These are phyloP conservation scores for Chytriomyces sp. DNA, from an alignment of 192 early-diverging fungal species.

Conservation along the genomic window DNA sequence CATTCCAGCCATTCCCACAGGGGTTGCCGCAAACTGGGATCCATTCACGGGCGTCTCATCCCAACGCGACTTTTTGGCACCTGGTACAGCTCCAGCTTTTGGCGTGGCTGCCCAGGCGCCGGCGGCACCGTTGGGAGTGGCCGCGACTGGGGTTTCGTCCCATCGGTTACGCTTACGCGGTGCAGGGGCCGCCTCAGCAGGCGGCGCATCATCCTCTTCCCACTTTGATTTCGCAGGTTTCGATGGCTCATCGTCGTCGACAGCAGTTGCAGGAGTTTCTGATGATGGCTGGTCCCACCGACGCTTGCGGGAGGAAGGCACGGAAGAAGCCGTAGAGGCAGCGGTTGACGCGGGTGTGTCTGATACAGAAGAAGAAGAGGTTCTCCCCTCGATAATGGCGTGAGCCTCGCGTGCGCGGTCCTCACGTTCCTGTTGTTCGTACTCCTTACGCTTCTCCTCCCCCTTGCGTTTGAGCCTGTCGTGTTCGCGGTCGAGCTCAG, in stretches of 20 bases:
- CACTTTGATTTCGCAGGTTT: slow-evolving; percentile 52
- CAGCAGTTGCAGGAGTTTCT: not conserved
- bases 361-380: not conserved
- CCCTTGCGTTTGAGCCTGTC: slow-evolving; percentile 70
- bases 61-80: slow-evolving; percentile 86
- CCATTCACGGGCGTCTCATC: slow-evolving; percentile 86
- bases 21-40: slow-evolving; percentile 72
- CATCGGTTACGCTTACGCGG: slow-evolving; percentile 69
- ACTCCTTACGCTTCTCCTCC: slow-evolving; percentile 72
- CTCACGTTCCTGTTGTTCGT: slow-evolving; percentile 66
- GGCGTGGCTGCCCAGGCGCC: slow-evolving; percentile 80
- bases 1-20: slow-evolving; percentile 65
- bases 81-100: slow-evolving; percentile 54
- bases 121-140: slow-evolving; percentile 29
- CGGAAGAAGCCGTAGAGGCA: slow-evolving; percentile 42
- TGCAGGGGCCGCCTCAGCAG: slow-evolving; percentile 37
- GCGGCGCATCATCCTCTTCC: slow-evolving; percentile 71
- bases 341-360: slow-evolving; percentile 7
- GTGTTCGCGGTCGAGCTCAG: slow-evolving; percentile 82
- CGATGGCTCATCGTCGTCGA: not conserved
- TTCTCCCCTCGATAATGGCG: not conserved
- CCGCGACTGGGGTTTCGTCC: slow-evolving; percentile 79
- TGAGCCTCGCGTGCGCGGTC: slow-evolving; percentile 74
- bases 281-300: slow-evolving; percentile 74
- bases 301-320: slow-evolving; percentile 61